Percentiles rank a stretch among this genome's conserved stretches.
These are phyloP conservation scores for Chlorella sorokiniana DNA, from an alignment of 139 green algal genomes.

Conservation along the genomic window DNA sequence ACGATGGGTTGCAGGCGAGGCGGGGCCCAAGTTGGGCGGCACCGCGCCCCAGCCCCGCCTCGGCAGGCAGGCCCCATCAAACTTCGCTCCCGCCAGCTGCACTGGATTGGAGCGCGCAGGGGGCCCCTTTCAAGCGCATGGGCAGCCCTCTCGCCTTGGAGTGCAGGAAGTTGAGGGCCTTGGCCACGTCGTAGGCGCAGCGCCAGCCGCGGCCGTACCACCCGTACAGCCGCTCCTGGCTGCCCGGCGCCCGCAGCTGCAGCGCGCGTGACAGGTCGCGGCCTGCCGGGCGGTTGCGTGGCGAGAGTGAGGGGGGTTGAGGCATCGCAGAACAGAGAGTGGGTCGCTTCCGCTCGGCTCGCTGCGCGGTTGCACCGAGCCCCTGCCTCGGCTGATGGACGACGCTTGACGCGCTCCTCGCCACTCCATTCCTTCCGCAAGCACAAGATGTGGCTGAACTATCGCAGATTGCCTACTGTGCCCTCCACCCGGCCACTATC, in stretches of 20 bases:
- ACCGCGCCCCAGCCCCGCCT: too few species aligned
- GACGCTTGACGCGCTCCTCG: too few species aligned
- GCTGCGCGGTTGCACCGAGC: too few species aligned
- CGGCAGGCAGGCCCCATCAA: too few species aligned
- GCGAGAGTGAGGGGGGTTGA: background rate
- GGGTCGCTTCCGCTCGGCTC: background rate
- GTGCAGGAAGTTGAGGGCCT: slow-evolving; percentile 18
- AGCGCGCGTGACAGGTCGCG: background rate
- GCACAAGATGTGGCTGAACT: too few species aligned
- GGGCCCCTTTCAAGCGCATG: background rate
- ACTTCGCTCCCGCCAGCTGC: too few species aligned
- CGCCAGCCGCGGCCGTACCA: background rate
- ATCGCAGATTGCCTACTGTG: too few species aligned
- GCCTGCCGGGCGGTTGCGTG: background rate
- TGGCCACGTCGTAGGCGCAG: background rate
- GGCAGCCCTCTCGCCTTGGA: background rate
- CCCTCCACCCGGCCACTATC: too few species aligned
- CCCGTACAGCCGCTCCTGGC: background rate
- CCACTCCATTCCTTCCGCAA: too few species aligned
- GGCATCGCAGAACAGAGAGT: background rate
- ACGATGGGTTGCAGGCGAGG: too few species aligned
- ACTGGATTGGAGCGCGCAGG: background rate
- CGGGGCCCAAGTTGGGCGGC: too few species aligned
- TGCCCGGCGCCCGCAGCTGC: slow-evolving; percentile 1
- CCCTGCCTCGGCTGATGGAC: too few species aligned